A percentile compares a stretch with the other conserved stretches of the same genome.
phyloP scores from a whole-genome alignment of 2,329 filamentous ascomycete species.

The Nectriaceae sp. region DNA sequence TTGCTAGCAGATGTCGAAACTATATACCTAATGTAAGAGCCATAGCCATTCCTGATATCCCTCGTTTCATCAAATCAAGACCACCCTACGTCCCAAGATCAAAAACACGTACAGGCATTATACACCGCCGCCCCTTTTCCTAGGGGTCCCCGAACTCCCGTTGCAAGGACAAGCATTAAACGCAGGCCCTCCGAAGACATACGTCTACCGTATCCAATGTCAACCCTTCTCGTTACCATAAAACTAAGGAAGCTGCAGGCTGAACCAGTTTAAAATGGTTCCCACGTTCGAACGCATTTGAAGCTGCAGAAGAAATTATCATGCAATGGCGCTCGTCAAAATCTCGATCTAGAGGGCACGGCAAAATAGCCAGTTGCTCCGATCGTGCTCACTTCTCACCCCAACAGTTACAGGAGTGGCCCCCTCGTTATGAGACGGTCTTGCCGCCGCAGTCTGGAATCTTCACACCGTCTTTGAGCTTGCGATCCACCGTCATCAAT shows the following conservation, averaged over 20 bases:
- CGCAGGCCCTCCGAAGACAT: slow-evolving; percentile 1
- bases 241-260: neutral
- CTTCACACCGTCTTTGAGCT: slow-evolving; percentile 78
- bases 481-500: slow-evolving; percentile 80
- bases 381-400: no score
- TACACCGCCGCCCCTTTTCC: slow-evolving; percentile 12
- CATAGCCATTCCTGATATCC: slow-evolving; percentile 5
- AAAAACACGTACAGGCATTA: slow-evolving; percentile 17
- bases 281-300: neutral
- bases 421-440: slow-evolving; percentile 45
- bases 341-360: no score
- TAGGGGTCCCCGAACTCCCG: slow-evolving; percentile 15
- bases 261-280: neutral
- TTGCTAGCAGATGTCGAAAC: slow-evolving; percentile 8
- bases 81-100: slow-evolving; percentile 14
- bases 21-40: slow-evolving; percentile 12
- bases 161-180: slow-evolving; percentile 6
- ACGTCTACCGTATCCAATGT: slow-evolving; percentile 15
- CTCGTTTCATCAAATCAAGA: slow-evolving; percentile 1
- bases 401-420: no score
- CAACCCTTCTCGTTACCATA: neutral
- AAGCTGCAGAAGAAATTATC: neutral
- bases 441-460: slow-evolving; percentile 87
- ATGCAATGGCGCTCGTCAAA: neutral
- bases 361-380: no score